Evolutionary conservation across 169 alveolate genomes (phyloP).

Genomic region (Cardiosporidium cionae): DNA sequence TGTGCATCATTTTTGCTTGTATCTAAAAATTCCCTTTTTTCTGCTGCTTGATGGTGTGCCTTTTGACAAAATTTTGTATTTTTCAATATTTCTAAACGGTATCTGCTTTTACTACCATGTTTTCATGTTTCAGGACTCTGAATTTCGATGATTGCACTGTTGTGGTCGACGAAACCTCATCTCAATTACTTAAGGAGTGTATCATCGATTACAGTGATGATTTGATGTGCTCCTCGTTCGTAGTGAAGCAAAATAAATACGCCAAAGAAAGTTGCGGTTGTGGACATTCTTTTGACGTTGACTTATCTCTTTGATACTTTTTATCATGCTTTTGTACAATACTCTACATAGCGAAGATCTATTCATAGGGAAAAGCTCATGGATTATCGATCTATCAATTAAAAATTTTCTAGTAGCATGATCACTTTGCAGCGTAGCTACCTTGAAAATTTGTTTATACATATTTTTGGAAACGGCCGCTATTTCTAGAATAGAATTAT

Average conservation of each 20-base stretch:
- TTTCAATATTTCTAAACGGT: not conserved
- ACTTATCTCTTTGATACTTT: not conserved
- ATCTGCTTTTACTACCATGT: not conserved
- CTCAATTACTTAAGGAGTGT: not conserved
- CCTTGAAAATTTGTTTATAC: too few relatives aligned
- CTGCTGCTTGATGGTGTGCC: not conserved
- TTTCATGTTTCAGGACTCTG: not conserved
- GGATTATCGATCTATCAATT: too few relatives aligned
- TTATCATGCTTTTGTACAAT: too few relatives aligned
- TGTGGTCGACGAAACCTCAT: not conserved
- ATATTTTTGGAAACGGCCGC: too few relatives aligned
- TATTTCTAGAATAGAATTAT: too few relatives aligned
- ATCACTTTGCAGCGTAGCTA: too few relatives aligned
- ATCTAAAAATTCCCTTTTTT: not conserved
- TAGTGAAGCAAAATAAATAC: not conserved
- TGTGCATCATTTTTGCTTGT: not conserved
- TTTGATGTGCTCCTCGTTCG: not conserved
- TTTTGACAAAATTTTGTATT: not conserved
- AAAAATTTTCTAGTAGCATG: too few relatives aligned
- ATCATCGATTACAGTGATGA: not conserved
- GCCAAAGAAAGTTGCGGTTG: not conserved
- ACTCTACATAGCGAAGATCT: too few relatives aligned
- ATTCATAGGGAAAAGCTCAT: too few relatives aligned
- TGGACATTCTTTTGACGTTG: not conserved
- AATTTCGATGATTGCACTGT: not conserved